Conservation (phyloP, 192 early-diverging fungal genomes). For the Rhizophagus clarus region DNA sequence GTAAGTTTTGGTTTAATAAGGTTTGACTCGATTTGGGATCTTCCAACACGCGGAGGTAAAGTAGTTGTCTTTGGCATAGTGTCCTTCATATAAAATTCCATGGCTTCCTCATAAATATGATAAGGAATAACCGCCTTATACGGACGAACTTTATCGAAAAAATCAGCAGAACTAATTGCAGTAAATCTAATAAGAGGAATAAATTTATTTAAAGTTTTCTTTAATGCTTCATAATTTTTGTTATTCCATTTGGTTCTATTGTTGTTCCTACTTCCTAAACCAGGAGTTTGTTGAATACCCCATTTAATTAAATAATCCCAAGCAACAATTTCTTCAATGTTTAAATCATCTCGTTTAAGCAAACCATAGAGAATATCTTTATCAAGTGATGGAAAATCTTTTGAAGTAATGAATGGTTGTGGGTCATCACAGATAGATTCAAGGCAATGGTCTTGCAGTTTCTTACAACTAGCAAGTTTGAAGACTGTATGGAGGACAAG, state of each 20-base stretch:
- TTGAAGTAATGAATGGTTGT: constrained; percentile 6
- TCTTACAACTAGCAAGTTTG: constrained; percentile 5
- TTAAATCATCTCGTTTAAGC: not conserved
- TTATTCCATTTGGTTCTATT: constrained; percentile 12
- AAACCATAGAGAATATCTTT: too few species aligned
- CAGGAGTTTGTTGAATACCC: too few species aligned
- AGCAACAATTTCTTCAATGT: constrained; percentile 8
- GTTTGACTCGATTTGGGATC: not conserved
- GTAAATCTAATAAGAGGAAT: constrained; percentile 12
- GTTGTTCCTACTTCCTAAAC: not conserved
- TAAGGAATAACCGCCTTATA: not conserved
- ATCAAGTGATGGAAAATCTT: not conserved
- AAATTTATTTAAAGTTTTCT: not conserved
- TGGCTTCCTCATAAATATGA: not conserved
- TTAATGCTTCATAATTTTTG: not conserved
- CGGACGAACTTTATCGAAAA: not conserved
- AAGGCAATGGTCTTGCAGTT: constrained; percentile 8
- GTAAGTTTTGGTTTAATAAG: constrained; percentile 7
- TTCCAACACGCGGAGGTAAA: not conserved
- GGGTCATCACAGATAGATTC: not conserved
- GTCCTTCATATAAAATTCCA: not conserved
- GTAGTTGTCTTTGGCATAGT: not conserved
- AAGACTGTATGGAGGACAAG: constrained; percentile 6
- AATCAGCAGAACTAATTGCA: not conserved
- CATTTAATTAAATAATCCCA: not conserved